Conservation (phyloP, 2,329 filamentous ascomycete species). For the Phialocephala sp. region DNA sequence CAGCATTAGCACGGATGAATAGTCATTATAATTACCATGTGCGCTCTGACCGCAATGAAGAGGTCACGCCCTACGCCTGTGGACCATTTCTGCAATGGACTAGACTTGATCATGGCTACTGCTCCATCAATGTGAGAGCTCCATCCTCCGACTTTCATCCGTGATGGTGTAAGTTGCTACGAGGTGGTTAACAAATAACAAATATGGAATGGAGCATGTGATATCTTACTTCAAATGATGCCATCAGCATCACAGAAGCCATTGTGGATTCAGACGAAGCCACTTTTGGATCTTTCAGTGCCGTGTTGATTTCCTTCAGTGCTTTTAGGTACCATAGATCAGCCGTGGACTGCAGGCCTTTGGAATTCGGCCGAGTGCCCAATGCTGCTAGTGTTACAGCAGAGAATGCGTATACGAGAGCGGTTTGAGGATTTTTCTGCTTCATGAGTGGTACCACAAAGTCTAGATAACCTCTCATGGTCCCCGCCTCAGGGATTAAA, state of each 20-base stretch:
- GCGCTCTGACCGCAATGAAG: conserved; percentile 63
- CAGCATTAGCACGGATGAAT: neutral
- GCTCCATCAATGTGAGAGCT: conserved; percentile 65
- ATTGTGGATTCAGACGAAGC: conserved; percentile 59
- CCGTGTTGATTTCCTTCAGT: conserved; percentile 55
- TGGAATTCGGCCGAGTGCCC: conserved; percentile 53
- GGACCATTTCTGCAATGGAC: conserved; percentile 56
- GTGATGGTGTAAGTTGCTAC: conserved; percentile 55
- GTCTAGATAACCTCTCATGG: conserved; percentile 61
- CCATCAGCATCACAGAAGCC: conserved; percentile 62
- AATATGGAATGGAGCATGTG: neutral
- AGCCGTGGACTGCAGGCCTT: conserved; percentile 47
- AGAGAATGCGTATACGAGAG: conserved; percentile 47
- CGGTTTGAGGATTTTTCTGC: conserved; percentile 41
- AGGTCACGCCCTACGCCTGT: conserved; percentile 59
- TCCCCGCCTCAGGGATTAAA: conserved; percentile 57
- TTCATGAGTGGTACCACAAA: conserved; percentile 62
- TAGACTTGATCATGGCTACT: conserved; percentile 60
- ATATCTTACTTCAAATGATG: conserved; percentile 58
- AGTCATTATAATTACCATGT: conserved; percentile 53
- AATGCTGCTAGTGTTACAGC: conserved; percentile 64
- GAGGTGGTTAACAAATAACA: neutral
- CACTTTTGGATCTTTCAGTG: conserved; percentile 55
- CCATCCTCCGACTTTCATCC: conserved; percentile 61
- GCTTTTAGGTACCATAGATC: conserved; percentile 59